Base-by-base conservation (phyloP, 352 stramenopile genomes). In the Pythium grandisporangium region DNA sequence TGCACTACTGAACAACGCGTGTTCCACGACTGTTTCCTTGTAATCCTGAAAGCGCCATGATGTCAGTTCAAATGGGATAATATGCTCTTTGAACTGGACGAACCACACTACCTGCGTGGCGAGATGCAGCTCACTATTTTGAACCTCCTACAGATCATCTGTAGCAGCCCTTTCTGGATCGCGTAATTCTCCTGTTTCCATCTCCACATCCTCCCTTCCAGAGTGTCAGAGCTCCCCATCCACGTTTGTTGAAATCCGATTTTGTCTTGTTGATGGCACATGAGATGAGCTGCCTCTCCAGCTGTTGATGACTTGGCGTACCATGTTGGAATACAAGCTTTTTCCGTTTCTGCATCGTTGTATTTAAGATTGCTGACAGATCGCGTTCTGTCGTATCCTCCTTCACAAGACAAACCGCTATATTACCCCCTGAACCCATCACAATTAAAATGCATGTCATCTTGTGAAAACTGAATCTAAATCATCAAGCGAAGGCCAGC, bases 201-300 rank as follows among this genome's bases (percentile, higher is more conserved):
- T 51, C 24, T 33, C 34, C 35, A 34, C 23, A 42, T 22, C 21
- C 27, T 36, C 25, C 26, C 24, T 20, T 26, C 30, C 1, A 32
- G 27, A 1, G 27, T 32, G 8, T 13, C 27, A 13, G 27, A 32
- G 8, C 27, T 32, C 19, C n/a, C 24, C 17, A 36, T 37, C 36
- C 25, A 26, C 27, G 6, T 42, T 49, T 19, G 25, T 27, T 30
- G 33, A 13, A 29, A 51, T 51, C 2, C 4, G 30, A 40, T 43
- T 43, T 25, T 44, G 50, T 58, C 45, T 17, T 29, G 21, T 19
- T 34, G 32, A 48, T 58, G 50, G 38, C 42, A 58, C 24, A 37
- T 48, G 5, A 48, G 30, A 45, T 16, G 37, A 48, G 43, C 50
- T 39, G 13, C 23, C 22, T 53, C 42, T 53, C 1, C 34, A 14